These are phyloP conservation scores for Naganishia antarctica DNA, from an alignment of 768 basidiomycete species.

Conservation along the genomic window DNA sequence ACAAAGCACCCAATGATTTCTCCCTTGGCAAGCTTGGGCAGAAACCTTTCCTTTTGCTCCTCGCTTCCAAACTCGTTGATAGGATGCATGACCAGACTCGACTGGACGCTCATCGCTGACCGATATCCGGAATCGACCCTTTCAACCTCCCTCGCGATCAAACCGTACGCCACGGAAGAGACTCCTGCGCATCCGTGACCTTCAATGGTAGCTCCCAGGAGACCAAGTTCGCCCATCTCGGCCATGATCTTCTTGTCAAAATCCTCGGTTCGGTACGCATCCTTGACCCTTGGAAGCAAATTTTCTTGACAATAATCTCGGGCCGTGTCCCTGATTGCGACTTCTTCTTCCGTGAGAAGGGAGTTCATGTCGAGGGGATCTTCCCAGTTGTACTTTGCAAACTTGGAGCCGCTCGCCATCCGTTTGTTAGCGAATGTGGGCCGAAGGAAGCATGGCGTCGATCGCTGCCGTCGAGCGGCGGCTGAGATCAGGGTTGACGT, in stretches of 20 bases:
- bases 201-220: constrained; percentile 84
- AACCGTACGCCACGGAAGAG: constrained; percentile 84
- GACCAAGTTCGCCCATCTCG: constrained; percentile 87
- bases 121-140: constrained; percentile 94
- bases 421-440: constrained; percentile 19
- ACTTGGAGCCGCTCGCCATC: constrained; percentile 25
- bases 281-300: constrained; percentile 77
- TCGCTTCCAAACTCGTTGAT: constrained; percentile 69
- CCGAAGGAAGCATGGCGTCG: neutral
- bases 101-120: constrained; percentile 90
- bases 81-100: constrained; percentile 79
- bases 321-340: constrained; percentile 74
- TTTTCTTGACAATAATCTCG: constrained; percentile 59
- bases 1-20: constrained; percentile 91
- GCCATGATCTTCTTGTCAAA: constrained; percentile 71
- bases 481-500: neutral
- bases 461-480: neutral
- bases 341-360: constrained; percentile 81
- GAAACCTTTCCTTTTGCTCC: constrained; percentile 82
- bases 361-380: constrained; percentile 78
- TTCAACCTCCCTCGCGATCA: constrained; percentile 90
- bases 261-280: constrained; percentile 85
- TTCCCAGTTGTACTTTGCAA: constrained; percentile 53
- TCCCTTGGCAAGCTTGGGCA: constrained; percentile 76
- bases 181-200: constrained; percentile 93